These are phyloP conservation scores for Fusarium sp. DNA, from an alignment of 2,329 filamentous ascomycete species.

Conservation along the genomic window DNA sequence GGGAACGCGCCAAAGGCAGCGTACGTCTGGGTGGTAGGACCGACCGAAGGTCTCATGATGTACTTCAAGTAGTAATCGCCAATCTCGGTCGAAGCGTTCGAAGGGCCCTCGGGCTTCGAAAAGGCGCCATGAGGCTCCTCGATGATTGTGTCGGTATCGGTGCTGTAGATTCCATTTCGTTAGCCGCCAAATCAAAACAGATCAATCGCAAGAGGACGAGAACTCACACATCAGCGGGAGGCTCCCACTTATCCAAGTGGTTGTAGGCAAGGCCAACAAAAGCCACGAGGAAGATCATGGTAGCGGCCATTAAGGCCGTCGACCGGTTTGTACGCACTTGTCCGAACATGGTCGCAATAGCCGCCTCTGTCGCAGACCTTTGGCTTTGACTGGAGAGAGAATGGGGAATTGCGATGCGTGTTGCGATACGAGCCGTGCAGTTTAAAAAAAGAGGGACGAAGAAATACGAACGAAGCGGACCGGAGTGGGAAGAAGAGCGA, in stretches of 20 bases:
- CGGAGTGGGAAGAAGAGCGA: conserved; percentile 25
- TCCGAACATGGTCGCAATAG: conserved; percentile 50
- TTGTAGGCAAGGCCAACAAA: conserved; percentile 50
- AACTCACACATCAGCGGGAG: conserved; percentile 42
- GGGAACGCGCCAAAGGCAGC: conserved; percentile 50
- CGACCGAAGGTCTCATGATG: conserved; percentile 47
- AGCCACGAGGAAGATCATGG: conserved; percentile 49
- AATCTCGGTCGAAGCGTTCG: conserved; percentile 41
- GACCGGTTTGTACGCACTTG: conserved; percentile 49
- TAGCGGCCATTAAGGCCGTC: conserved; percentile 46
- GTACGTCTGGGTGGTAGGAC: conserved; percentile 45
- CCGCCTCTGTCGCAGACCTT: conserved; percentile 2
- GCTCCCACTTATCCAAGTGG: conserved; percentile 48
- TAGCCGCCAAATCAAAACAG: background rate
- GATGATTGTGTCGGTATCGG: conserved; percentile 40
- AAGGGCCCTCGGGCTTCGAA: conserved; percentile 26
- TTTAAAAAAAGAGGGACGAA: conserved; percentile 2
- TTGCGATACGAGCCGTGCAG: conserved; percentile 2
- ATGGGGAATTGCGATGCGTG: background rate
- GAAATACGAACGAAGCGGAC: conserved; percentile 5
- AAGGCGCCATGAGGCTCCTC: conserved; percentile 31
- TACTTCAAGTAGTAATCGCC: conserved; percentile 50
- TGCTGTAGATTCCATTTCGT: conserved; percentile 16
- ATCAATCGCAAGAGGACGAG: background rate
- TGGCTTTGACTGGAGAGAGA: conserved; percentile 4